These are phyloP conservation scores for Xylaria curta DNA, from an alignment of 495 filamentous ascomycete genomes.

Conservation along the genomic window DNA sequence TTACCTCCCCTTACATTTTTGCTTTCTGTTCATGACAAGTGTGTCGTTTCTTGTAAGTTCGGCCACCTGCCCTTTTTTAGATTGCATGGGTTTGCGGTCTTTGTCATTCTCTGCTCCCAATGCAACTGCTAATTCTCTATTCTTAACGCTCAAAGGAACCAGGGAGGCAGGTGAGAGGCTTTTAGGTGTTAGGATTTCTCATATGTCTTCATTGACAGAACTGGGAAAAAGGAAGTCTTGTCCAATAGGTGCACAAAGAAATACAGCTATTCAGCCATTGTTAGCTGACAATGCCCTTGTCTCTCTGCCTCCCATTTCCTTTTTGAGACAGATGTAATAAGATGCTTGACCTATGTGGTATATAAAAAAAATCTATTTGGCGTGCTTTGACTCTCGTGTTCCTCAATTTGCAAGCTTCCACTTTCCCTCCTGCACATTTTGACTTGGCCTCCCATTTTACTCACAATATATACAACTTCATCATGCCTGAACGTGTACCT, in stretches of 20 bases:
- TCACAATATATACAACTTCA: background rate
- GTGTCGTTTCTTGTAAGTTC: background rate
- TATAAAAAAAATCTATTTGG: background rate
- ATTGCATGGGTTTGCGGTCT: background rate
- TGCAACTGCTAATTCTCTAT: no score
- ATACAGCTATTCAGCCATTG: background rate
- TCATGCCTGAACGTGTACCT: background rate
- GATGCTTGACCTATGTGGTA: background rate
- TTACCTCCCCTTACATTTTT: background rate
- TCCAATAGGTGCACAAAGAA: background rate
- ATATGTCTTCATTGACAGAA: background rate
- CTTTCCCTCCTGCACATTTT: background rate
- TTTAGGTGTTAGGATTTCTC: background rate
- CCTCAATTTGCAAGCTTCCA: background rate
- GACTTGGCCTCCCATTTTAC: background rate
- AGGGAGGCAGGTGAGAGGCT: background rate
- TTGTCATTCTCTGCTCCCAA: background rate
- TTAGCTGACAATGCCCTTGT: conserved; percentile 2
- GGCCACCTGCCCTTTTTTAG: background rate
- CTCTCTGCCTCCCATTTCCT: background rate
- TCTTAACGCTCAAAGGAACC: background rate
- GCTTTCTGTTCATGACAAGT: background rate
- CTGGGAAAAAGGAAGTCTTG: background rate
- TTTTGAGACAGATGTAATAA: background rate
- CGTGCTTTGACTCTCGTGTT: background rate